Conservation (phyloP, 768 basidiomycete genomes). For the Psilocybe subaeruginosa region DNA sequence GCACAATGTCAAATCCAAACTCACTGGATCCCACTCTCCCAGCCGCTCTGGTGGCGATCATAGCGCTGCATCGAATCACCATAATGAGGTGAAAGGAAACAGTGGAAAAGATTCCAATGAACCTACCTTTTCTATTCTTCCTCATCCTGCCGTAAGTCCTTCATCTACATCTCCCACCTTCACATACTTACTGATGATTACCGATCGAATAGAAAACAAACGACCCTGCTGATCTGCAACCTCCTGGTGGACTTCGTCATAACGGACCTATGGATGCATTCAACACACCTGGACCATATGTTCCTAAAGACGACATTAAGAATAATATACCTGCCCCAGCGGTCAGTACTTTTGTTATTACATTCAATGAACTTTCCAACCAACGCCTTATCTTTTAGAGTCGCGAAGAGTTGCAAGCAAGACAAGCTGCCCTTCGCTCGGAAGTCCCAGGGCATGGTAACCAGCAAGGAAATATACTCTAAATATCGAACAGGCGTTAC, state of each 20-base stretch:
- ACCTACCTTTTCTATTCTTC: conserved; percentile 53
- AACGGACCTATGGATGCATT: conserved; percentile 46
- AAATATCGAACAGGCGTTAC: background rate
- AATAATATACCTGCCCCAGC: conserved; percentile 49
- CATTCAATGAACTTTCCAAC: background rate
- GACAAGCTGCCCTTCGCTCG: conserved; percentile 30
- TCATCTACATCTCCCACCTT: background rate
- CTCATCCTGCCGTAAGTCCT: conserved; percentile 59
- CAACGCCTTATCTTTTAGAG: conserved; percentile 34
- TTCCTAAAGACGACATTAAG: conserved; percentile 47
- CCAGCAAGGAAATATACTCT: conserved; percentile 9
- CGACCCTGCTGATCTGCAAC: conserved; percentile 55
- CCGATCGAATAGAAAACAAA: conserved; percentile 51
- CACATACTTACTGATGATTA: background rate
- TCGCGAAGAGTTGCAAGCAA: conserved; percentile 51
- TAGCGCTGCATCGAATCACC: background rate
- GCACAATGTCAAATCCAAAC: conserved; percentile 28
- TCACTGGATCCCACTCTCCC: conserved; percentile 11
- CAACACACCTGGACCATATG: conserved; percentile 53
- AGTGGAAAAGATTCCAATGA: conserved; percentile 24
- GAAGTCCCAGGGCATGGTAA: conserved; percentile 11
- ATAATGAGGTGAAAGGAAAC: conserved; percentile 2
- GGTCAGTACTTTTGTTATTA: conserved; percentile 34
- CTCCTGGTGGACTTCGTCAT: conserved; percentile 35
- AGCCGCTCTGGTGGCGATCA: conserved; percentile 17